phyloP scores from a whole-genome alignment of 2,329 filamentous ascomycete species.

The Ophiocordyceps camponoti-floridani region DNA sequence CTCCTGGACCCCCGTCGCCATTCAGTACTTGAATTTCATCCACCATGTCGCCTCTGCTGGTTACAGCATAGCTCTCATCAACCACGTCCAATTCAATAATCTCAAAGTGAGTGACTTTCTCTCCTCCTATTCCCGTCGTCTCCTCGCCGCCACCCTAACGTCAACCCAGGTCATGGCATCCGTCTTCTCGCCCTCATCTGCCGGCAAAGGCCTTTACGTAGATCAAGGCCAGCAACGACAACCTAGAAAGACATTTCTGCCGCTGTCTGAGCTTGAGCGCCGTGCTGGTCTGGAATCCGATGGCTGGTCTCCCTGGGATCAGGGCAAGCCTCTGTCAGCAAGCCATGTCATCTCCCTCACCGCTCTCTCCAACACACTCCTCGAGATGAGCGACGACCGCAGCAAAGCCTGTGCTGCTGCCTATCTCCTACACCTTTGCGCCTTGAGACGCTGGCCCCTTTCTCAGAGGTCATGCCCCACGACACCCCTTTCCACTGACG shows the following conservation, averaged over 20 bases:
- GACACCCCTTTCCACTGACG: neutral
- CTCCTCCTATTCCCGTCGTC: neutral
- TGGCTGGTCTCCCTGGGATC: slow-evolving; percentile 5
- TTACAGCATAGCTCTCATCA: slow-evolving; percentile 44
- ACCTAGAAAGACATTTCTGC: neutral
- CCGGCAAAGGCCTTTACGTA: neutral
- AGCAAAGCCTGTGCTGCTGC: slow-evolving; percentile 4
- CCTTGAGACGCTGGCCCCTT: slow-evolving; percentile 8
- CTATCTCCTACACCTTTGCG: slow-evolving; percentile 9
- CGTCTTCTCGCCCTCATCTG: neutral
- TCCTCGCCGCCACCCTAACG: neutral
- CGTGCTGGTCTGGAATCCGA: neutral
- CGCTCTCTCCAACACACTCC: slow-evolving; percentile 4
- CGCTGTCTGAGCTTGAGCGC: neutral
- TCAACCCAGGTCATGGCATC: neutral
- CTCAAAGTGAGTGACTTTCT: slow-evolving; percentile 31
- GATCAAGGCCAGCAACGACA: neutral
- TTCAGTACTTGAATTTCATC: slow-evolving; percentile 14
- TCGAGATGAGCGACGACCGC: neutral
- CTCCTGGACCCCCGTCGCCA: slow-evolving; percentile 12
- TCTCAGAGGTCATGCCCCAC: slow-evolving; percentile 6
- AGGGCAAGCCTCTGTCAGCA: slow-evolving; percentile 1
- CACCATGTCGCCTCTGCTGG: slow-evolving; percentile 34
- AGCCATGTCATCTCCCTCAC: slow-evolving; percentile 6
- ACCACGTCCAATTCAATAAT: slow-evolving; percentile 43